phyloP scores from a whole-genome alignment of 2,329 filamentous ascomycete species.

The Colletotrichum camelliae region DNA sequence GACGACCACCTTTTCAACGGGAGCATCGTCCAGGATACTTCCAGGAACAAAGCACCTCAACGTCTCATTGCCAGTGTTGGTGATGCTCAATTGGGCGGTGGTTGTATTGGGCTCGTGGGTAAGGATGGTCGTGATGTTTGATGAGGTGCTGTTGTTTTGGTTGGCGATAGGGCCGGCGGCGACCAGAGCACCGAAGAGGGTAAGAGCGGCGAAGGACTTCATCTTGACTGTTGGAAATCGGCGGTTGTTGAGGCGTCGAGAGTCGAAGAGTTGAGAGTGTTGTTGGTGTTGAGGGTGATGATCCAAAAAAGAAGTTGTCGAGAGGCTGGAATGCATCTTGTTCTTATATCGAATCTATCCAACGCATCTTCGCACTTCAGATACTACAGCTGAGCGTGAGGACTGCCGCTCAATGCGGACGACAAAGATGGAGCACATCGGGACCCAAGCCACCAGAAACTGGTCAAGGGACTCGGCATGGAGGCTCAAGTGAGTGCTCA shows the following conservation, averaged over 20 bases:
- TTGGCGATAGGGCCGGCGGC: constrained; percentile 33
- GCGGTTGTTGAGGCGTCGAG: neutral
- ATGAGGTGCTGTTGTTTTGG: constrained; percentile 31
- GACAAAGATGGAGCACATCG: neutral
- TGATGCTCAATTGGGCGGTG: constrained; percentile 50
- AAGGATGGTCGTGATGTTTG: constrained; percentile 33
- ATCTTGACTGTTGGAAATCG: constrained; percentile 28
- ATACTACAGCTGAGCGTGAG: neutral
- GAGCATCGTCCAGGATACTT: constrained; percentile 50
- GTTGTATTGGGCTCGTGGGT: constrained; percentile 49
- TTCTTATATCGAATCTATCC: neutral
- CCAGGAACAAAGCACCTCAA: constrained; percentile 55
- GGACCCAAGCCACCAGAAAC: neutral
- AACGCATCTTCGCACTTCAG: neutral
- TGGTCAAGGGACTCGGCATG: neutral
- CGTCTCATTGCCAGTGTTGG: constrained; percentile 47
- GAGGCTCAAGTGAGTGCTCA: neutral
- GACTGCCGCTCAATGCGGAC: neutral
- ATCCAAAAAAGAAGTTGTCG: neutral
- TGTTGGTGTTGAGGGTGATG: neutral
- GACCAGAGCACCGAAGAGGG: constrained; percentile 38
- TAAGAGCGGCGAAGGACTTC: constrained; percentile 37
- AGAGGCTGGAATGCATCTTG: neutral
- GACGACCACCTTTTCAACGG: constrained; percentile 54
- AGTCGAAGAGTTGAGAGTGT: neutral